phyloP scores from a whole-genome alignment of 192 early-diverging fungal species.

The Coemansia sp. region DNA sequence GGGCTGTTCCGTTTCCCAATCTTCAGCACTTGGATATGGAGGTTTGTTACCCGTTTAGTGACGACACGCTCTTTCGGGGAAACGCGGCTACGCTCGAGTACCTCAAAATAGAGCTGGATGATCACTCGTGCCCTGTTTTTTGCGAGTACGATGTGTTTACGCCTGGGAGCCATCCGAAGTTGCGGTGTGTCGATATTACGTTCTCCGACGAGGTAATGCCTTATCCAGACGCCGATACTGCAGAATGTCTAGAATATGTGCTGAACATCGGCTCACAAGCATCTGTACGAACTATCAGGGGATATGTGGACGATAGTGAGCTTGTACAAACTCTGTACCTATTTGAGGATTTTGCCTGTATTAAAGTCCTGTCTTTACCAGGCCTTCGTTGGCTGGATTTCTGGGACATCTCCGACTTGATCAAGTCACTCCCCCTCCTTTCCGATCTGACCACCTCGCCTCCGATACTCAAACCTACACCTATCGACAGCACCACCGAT shows the following conservation, averaged over 20 bases:
- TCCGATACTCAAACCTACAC: not conserved
- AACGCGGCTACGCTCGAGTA: not conserved
- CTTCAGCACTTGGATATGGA: not conserved
- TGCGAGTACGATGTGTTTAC: not conserved
- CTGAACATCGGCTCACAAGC: not conserved
- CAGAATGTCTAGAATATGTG: not conserved
- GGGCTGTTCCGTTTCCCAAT: not conserved
- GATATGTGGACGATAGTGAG: too few relatives aligned
- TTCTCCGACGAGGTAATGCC: too few relatives aligned
- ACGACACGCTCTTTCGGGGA: constrained; percentile 1
- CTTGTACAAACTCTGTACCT: too few relatives aligned
- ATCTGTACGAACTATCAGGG: too few relatives aligned
- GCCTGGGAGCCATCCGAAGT: not conserved
- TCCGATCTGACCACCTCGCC: not conserved
- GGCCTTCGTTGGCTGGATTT: not conserved
- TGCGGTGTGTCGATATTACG: not conserved
- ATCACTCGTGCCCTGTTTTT: not conserved
- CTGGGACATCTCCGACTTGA: not conserved
- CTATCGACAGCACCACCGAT: not conserved
- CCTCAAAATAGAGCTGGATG: not conserved
- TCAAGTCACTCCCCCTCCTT: not conserved
- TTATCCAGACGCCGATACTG: not conserved
- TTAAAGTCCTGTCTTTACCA: not conserved
- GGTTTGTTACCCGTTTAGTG: not conserved
- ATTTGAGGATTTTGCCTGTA: not conserved